phyloP scores from a whole-genome alignment of 2,329 filamentous ascomycete genomes.

The Xylariaceae sp. region DNA sequence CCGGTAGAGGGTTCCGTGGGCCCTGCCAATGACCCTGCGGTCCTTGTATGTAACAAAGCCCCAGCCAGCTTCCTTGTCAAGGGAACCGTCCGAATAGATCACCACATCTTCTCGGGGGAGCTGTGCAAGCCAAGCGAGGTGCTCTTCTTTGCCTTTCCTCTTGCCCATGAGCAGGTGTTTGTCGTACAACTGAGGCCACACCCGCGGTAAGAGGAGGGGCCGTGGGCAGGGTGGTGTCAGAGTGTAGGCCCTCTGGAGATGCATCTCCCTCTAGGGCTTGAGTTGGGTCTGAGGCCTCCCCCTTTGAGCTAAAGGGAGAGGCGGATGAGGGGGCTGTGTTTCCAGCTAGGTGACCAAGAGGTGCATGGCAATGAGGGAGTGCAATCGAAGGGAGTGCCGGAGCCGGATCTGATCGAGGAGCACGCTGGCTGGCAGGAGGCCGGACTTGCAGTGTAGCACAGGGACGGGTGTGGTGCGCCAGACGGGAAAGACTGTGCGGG shows the following conservation, averaged over 20 bases:
- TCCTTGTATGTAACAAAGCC: background rate
- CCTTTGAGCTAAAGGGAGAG: too few species aligned
- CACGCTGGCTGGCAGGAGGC: background rate
- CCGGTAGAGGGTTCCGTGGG: background rate
- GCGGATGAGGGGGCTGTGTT: too few species aligned
- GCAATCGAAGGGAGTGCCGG: background rate
- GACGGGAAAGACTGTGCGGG: background rate
- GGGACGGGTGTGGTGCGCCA: background rate
- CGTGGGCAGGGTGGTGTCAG: background rate
- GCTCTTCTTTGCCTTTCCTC: background rate
- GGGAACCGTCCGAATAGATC: background rate
- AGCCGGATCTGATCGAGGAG: background rate
- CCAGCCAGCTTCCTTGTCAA: background rate
- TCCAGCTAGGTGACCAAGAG: background rate
- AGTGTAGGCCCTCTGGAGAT: background rate
- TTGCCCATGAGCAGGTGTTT: too few species aligned
- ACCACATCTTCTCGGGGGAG: background rate
- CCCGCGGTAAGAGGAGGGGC: background rate
- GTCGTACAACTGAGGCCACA: background rate
- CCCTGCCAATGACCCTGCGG: background rate
- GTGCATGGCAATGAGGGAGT: background rate
- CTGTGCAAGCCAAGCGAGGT: background rate
- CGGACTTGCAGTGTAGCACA: background rate
- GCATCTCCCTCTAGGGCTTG: too few species aligned
- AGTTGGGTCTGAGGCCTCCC: too few species aligned